Evolutionary conservation across 768 basidiomycete genomes (phyloP), one percentile per base, ranked within the genome.

Genomic region (Strobilomyces echinocephalus): DNA sequence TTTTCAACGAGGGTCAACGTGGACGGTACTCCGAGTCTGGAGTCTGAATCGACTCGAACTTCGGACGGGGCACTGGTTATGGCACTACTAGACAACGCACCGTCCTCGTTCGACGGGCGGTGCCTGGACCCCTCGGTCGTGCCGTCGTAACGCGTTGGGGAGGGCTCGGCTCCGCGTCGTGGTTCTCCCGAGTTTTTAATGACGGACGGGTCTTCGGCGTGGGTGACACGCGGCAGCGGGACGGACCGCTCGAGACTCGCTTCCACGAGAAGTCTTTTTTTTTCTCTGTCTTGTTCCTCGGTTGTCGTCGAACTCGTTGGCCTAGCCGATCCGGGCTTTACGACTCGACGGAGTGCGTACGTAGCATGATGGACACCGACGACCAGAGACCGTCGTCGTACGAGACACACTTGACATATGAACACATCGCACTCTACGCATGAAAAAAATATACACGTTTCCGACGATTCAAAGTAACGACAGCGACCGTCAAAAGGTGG

Each of bases 1-100:
- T 64, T 54, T 64, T 59, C 63, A 66, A 61, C 47, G 63, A 66
- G 63, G 61, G 54, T 1, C 35, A 31, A 51, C 41, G 31, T 49
- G 52, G 30, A 42, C 54, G 46, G 33, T 21, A 26, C 41, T 42
- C 39, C 3, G 30, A 10, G 18, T 24, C 24, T 24, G 24, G 24
- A 24, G 24, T 24, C 24, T 24, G 24, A 24, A 24, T 24, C 24
- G 30, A 30, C 30, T 30, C 3, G 30, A 30, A 6, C n/a, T n/a
- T n/a, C 9, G 30, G 6, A 30, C 30, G 6, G 30, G n/a, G n/a
- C n/a, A n/a, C n/a, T n/a, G n/a, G n/a, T n/a, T n/a, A n/a, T n/a
- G n/a, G 30, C 30, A 24, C 24, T 24, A 24, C n/a, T 28, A 50
- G 44, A 31, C 18, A 34, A 51, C 42, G 8, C 52, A 31, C 12